These are phyloP conservation scores for Alternaria sp. DNA, from an alignment of 2,329 filamentous ascomycete genomes.

Conservation along the genomic window DNA sequence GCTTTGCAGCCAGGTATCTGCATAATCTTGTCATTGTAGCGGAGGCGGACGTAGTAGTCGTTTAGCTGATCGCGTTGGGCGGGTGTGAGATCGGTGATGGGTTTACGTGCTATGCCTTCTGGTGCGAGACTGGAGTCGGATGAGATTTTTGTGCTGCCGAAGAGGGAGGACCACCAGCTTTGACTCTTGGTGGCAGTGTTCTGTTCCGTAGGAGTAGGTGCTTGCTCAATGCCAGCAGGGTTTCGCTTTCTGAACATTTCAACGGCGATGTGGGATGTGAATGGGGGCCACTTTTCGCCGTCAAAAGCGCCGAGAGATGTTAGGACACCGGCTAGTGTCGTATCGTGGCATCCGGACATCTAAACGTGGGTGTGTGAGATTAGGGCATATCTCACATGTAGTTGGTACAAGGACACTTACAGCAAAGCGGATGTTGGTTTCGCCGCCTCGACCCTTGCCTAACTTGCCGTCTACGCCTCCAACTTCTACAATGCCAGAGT, in stretches of 20 bases:
- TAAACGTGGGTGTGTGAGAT: too few relatives aligned
- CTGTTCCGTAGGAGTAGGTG: constrained; percentile 3
- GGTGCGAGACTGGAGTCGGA: constrained; percentile 15
- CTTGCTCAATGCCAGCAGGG: not conserved
- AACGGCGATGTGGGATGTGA: constrained; percentile 89
- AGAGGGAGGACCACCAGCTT: constrained; percentile 51
- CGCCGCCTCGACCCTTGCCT: constrained; percentile 57
- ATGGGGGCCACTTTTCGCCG: constrained; percentile 83
- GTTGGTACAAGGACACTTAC: too few relatives aligned
- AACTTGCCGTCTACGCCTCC: constrained; percentile 45
- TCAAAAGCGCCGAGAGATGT: constrained; percentile 82
- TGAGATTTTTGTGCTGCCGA: constrained; percentile 35
- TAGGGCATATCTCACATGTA: too few relatives aligned
- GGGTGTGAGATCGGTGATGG: constrained; percentile 63
- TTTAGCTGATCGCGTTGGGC: constrained; percentile 69
- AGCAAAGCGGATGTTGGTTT: constrained; percentile 72
- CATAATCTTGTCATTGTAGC: constrained; percentile 89
- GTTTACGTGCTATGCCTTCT: constrained; percentile 68
- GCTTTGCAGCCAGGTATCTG: constrained; percentile 81
- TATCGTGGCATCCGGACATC: constrained; percentile 90
- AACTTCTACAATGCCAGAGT: constrained; percentile 53
- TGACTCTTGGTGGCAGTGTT: constrained; percentile 25
- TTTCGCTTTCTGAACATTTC: constrained; percentile 78
- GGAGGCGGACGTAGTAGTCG: constrained; percentile 85
- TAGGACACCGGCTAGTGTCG: constrained; percentile 83